Evolutionary conservation across 768 basidiomycete species (phyloP).

Genomic region (Auriscalpium microsporum): DNA sequence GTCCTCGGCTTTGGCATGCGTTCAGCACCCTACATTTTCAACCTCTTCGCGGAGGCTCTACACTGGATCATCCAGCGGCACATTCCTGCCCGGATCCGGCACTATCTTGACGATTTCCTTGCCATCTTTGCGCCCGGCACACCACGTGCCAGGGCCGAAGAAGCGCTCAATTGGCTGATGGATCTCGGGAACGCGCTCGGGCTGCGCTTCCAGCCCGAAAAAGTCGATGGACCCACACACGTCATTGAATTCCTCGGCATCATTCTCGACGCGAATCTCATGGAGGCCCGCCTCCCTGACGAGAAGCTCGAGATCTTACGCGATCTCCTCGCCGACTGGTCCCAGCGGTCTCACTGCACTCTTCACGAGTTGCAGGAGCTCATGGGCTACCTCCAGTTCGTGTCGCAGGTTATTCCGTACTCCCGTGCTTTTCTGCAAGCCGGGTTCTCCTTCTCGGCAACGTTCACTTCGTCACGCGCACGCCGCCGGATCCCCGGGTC

Average conservation of each 20-base stretch:
- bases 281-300: conserved; percentile 27
- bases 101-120: conserved; percentile 32
- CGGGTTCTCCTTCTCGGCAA: conserved; percentile 22
- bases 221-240: conserved; percentile 16
- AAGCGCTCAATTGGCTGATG: conserved; percentile 24
- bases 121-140: background rate
- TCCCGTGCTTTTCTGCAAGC: conserved; percentile 22
- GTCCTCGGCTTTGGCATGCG: conserved; percentile 27
- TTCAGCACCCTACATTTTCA: conserved; percentile 32
- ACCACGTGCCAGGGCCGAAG: background rate
- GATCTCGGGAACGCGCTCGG: conserved; percentile 22
- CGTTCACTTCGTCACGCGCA: conserved; percentile 18
- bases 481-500: conserved; percentile 19
- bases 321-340: conserved; percentile 20
- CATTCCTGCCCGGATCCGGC: conserved; percentile 23
- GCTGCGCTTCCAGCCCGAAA: conserved; percentile 22
- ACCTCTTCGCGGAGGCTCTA: conserved; percentile 31
- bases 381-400: conserved; percentile 27
- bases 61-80: conserved; percentile 33
- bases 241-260: conserved; percentile 13
- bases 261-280: conserved; percentile 12
- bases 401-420: conserved; percentile 26
- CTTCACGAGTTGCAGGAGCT: conserved; percentile 25
- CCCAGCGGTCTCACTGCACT: conserved; percentile 8
- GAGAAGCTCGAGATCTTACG: conserved; percentile 24